Base-by-base conservation (phyloP, 352 stramenopile species). In the Phytophthora syringae region DNA sequence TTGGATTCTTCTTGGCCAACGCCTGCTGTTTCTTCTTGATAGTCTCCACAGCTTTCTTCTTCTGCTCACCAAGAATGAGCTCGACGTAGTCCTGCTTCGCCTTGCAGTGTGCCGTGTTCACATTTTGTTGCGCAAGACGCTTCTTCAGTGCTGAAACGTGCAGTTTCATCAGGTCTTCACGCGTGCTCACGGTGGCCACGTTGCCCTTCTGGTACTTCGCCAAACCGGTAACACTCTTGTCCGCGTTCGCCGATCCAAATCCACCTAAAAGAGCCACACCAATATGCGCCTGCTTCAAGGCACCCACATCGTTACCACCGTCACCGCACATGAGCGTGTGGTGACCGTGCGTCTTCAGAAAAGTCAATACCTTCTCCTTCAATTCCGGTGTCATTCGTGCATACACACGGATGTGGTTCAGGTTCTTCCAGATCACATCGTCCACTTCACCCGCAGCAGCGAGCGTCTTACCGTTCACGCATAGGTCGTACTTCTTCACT, bases 241-340 rank as follows among this genome's bases (percentile, higher is more conserved):
- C 88, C 0, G 86, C 88, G 65, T 95, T 95, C 2, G 87, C 87
- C 16, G 86, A 93, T 34, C 87, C 87, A 45, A 95, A 95, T 32
- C 87, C 87, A 34, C 84, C 85, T 7, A 96, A 68, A 24, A 96
- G 42, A 13, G 87, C 87, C 9, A 96, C 87, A 52, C 89, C 89
- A 75, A 97, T 89, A 54, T 97, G 84, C 24, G 88, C 88, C 64
- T 98, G 93, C 73, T 98, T 98, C 28, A 98, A 72, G 2, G 95
- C 95, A 49, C 96, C 96, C 6, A 99, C 94, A 79, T 99, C 98
- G 71, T 99, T 99, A 13, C 92, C 98, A 53, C 98, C 98, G 63
- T 99, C 98, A 56, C 98, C 98, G 53, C 97, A 99, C 97, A 99
- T 99, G 16, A 99, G 81, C 22, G 95, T 99, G 52, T 93, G 82